Conservation (phyloP, 129 eudicot genomes). For the Tagetes patula region DNA sequence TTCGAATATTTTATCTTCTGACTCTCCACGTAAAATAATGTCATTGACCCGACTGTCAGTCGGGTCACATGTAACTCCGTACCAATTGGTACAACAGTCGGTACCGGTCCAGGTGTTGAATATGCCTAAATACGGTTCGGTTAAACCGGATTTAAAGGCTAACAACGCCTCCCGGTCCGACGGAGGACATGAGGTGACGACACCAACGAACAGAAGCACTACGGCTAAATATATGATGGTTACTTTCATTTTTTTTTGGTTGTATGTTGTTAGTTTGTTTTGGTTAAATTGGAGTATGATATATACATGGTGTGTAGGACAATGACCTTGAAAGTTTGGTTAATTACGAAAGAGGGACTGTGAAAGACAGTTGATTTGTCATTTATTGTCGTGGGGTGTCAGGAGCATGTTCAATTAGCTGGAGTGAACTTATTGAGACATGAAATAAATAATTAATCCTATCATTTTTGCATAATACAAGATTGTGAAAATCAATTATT, state of each 20-base stretch:
- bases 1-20: slow-evolving; percentile 69
- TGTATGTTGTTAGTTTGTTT: background rate
- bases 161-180: slow-evolving; percentile 71
- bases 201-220: slow-evolving; percentile 8
- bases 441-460: slow-evolving; percentile 2
- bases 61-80: slow-evolving; percentile 87
- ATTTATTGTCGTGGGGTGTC: slow-evolving; percentile 37
- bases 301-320: slow-evolving; percentile 17
- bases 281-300: background rate
- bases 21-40: slow-evolving; percentile 73
- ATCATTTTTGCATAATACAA: slow-evolving; percentile 7
- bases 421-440: slow-evolving; percentile 19
- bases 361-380: slow-evolving; percentile 34
- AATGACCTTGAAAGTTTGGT: background rate
- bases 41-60: slow-evolving; percentile 69
- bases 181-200: slow-evolving; percentile 60
- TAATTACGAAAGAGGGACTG: slow-evolving; percentile 30
- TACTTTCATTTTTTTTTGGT: slow-evolving; percentile 9
- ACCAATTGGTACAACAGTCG: slow-evolving; percentile 73
- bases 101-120: slow-evolving; percentile 70
- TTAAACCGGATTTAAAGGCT: slow-evolving; percentile 46
- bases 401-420: slow-evolving; percentile 32
- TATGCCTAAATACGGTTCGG: slow-evolving; percentile 71
- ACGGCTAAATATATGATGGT: slow-evolving; percentile 1
- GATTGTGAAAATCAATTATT: background rate